A percentile compares a stretch with the other conserved stretches of the same genome.
Evolutionary conservation across 805 yeast species (phyloP).

Genomic region (Tetrapisispora namnaoensis): DNA sequence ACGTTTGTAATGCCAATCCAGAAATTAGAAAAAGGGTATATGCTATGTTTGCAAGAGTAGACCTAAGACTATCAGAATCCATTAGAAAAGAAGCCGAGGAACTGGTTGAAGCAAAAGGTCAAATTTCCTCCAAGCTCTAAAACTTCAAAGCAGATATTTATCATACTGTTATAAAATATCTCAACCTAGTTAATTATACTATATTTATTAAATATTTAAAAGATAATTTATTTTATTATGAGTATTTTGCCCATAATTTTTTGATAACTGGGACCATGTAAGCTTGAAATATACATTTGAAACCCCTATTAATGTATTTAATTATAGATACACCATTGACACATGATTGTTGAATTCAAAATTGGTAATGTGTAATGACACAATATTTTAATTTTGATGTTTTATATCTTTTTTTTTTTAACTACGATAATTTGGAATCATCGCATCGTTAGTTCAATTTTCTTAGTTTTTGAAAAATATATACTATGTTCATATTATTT

Average conservation of each 20-base stretch:
- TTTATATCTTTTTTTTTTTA: background rate
- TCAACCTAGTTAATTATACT: background rate
- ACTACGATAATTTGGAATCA: background rate
- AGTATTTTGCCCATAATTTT: too few species aligned
- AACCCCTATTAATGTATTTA: too few species aligned
- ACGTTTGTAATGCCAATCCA: constrained; percentile 57
- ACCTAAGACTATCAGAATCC: constrained; percentile 53
- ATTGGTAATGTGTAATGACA: background rate
- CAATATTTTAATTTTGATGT: background rate
- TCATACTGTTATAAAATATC: background rate
- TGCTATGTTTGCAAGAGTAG: constrained; percentile 65
- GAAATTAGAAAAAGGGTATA: constrained; percentile 71
- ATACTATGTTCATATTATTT: too few species aligned
- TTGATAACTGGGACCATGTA: too few species aligned
- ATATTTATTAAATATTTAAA: background rate
- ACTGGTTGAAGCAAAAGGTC: background rate
- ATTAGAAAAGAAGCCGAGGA: constrained; percentile 50
- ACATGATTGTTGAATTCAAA: too few species aligned
- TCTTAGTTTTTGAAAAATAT: background rate
- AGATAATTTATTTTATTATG: too few species aligned
- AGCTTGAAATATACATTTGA: too few species aligned
- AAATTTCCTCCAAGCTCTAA: constrained; percentile 3
- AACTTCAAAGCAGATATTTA: background rate
- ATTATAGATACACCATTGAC: background rate
- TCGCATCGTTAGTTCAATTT: background rate